Base-by-base conservation (phyloP, 345 rosid genomes). In the Euclidium syriacum region DNA sequence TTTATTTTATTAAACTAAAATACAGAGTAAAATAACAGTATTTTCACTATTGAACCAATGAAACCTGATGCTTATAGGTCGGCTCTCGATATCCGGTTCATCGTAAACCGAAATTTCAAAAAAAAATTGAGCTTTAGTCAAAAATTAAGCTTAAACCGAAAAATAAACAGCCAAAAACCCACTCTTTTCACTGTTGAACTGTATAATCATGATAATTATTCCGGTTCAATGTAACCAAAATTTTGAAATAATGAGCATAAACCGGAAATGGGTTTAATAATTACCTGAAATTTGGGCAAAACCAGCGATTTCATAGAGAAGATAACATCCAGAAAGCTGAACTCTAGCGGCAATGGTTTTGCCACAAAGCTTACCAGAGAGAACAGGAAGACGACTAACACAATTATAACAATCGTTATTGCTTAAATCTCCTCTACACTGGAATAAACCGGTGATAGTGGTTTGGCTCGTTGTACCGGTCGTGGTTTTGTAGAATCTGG, bases 341-440 rank as follows among this genome's bases (percentile, higher is more conserved):
- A 94, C 67, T 47, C 99, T 75, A 32, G 96, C 76, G 4, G 99
- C 96, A 29, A 88, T 72, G 19, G 95, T 75, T 52, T 75, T 81
- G 27, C 91, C 86, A 42, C 99, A 94, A 42, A 87, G 83, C 60
- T 83, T 84, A 76, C 81, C 81, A 0, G 87, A 67, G 32, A 94
- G 75, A 42, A 78, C 78, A 11, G 99, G 99, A 25, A 94, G 84
- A 62, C 76, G 77, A 80, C 95, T 87, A 35, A 86, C 99, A 72
- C 99, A 94, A 78, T 67, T 82, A 83, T 90, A 87, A 72, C 99
- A 94, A 64, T 84, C 97, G 11, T 73, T 67, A 75, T 73, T 73
- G 36, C 73, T 74, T 18, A 94, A 85, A 68, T 94, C 99, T 20
- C 97, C 99, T 65, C 97, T 79, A 53, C 99, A 94, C 74, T 94